A percentile compares a stretch with the other conserved stretches of the same genome.
phyloP scores from a whole-genome alignment of 1,284 basidiomycete species.

The Leccinum fuscescens region DNA sequence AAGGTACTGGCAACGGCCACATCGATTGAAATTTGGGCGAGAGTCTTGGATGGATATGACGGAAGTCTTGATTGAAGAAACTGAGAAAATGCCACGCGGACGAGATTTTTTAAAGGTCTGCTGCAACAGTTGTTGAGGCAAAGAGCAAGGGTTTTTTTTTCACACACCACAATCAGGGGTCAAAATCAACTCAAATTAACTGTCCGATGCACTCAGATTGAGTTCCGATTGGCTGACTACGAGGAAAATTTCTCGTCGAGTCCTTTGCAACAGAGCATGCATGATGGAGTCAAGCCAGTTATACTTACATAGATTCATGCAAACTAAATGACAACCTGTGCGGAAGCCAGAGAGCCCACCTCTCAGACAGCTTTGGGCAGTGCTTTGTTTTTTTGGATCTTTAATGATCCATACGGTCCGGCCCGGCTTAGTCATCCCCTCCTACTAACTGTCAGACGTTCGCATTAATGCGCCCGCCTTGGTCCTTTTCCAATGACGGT shows the following conservation, averaged over 20 bases:
- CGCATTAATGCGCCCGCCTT: too few species aligned
- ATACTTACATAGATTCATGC: too few species aligned
- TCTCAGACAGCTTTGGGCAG: too few species aligned
- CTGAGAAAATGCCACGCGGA: not conserved
- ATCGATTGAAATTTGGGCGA: not conserved
- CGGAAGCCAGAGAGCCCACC: too few species aligned
- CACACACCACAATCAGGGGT: not conserved
- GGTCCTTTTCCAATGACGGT: not conserved
- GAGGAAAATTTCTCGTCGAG: too few species aligned
- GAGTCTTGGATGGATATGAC: not conserved
- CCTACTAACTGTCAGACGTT: too few species aligned
- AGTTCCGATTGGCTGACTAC: not conserved
- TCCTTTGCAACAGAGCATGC: not conserved
- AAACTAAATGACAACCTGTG: too few species aligned
- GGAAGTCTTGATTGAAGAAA: not conserved
- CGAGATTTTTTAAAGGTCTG: not conserved
- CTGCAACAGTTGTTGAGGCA: not conserved
- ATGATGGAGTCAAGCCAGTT: not conserved
- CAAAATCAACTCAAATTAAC: not conserved
- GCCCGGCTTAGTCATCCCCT: too few species aligned
- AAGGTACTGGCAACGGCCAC: not conserved
- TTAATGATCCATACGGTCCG: too few species aligned
- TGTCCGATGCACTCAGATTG: not conserved
- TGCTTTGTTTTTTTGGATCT: too few species aligned
- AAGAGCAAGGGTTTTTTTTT: not conserved